Conservation (phyloP, 2,329 filamentous ascomycete species). For the Sporothrix humicola region DNA sequence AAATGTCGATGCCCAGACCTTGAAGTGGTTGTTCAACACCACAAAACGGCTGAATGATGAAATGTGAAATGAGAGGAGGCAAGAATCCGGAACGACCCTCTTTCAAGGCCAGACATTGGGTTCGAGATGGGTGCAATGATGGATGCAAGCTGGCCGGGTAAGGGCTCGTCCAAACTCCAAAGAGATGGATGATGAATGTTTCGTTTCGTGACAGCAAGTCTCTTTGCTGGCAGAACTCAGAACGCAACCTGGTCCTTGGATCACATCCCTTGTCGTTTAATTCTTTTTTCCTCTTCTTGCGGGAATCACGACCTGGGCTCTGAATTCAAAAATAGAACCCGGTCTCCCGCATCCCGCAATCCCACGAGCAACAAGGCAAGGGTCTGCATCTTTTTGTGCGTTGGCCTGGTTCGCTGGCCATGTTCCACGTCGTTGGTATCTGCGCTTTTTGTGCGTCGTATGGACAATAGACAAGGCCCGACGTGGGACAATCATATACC, state of each 20-base stretch:
- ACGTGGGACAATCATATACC: too few species aligned
- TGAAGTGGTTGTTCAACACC: background rate
- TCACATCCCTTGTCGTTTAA: background rate
- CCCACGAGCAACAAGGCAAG: conserved; percentile 7
- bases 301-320: background rate
- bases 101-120: background rate
- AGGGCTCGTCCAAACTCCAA: background rate
- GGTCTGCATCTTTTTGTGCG: background rate
- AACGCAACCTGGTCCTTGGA: conserved; percentile 3
- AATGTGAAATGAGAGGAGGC: background rate
- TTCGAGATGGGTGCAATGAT: background rate
- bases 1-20: background rate
- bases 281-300: background rate
- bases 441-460: background rate
- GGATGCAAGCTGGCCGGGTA: background rate
- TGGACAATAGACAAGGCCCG: background rate
- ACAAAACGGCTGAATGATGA: background rate
- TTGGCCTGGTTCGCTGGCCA: background rate
- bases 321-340: conserved; percentile 19
- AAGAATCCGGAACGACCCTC: background rate
- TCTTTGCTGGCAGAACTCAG: background rate
- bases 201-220: background rate
- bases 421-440: conserved; percentile 9
- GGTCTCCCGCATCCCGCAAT: conserved; percentile 9
- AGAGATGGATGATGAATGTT: background rate